phyloP scores from a whole-genome alignment of 2,329 filamentous ascomycete genomes.

The Diplodia mutila region DNA sequence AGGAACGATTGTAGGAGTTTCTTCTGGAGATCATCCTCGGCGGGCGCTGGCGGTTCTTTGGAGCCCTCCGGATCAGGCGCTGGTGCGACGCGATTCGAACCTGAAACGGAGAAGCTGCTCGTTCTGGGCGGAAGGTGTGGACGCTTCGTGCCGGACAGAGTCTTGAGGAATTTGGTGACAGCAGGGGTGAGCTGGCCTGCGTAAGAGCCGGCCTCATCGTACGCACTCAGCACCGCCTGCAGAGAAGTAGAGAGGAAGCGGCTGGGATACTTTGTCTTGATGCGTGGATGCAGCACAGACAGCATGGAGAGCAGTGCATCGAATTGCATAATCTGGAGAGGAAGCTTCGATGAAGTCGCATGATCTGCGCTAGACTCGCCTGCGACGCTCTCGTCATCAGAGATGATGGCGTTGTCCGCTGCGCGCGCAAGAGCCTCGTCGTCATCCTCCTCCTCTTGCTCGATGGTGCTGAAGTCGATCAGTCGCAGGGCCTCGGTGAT shows the following conservation, averaged over 20 bases:
- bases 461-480: constrained; percentile 54
- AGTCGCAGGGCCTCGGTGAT: constrained; percentile 72
- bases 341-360: constrained; percentile 37
- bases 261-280: constrained; percentile 77
- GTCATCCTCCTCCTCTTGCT: constrained; percentile 47
- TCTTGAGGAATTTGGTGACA: constrained; percentile 71
- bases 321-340: constrained; percentile 60
- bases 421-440: constrained; percentile 28
- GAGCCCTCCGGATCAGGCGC: constrained; percentile 63
- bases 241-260: constrained; percentile 78
- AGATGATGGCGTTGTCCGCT: constrained; percentile 29
- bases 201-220: constrained; percentile 60
- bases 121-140: constrained; percentile 65
- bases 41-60: constrained; percentile 47
- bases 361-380: constrained; percentile 35
- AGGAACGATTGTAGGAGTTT: constrained; percentile 74
- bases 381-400: constrained; percentile 19
- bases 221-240: constrained; percentile 70
- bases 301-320: constrained; percentile 72
- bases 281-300: constrained; percentile 70
- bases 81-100: constrained; percentile 33
- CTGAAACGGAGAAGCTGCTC: constrained; percentile 51
- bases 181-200: constrained; percentile 68
- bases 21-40: constrained; percentile 65
- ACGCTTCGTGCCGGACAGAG: constrained; percentile 67